Conservation (phyloP, 78 protist genomes). For the Tieghemostelium lacteum region DNA sequence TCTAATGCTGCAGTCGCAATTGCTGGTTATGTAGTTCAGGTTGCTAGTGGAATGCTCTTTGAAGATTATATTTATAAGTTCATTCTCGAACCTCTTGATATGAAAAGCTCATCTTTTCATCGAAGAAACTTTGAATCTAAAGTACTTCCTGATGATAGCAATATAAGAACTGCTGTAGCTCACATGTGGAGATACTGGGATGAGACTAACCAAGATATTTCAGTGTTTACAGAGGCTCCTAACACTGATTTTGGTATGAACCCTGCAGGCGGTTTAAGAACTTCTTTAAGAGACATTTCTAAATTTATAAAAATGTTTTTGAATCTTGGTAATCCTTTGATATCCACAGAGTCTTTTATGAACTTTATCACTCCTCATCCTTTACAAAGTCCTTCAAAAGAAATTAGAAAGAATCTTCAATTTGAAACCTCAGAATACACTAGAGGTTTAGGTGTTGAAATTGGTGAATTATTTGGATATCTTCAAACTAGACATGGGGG, state of each 20-base stretch:
- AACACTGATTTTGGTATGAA: slow-evolving; percentile 48
- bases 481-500: slow-evolving; percentile 52
- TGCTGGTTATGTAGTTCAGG: slow-evolving; percentile 52
- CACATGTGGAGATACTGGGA: slow-evolving; percentile 79
- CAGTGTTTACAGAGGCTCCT: slow-evolving; percentile 63
- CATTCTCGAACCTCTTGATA: slow-evolving; percentile 40
- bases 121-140: background rate
- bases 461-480: background rate
- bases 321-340: slow-evolving; percentile 22
- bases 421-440: background rate
- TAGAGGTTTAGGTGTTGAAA: slow-evolving; percentile 48
- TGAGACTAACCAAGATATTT: slow-evolving; percentile 9
- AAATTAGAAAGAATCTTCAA: background rate
- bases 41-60: slow-evolving; percentile 18
- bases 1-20: slow-evolving; percentile 70
- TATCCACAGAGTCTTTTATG: background rate
- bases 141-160: slow-evolving; percentile 2
- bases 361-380: slow-evolving; percentile 56
- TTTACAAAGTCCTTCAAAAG: background rate
- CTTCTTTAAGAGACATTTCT: slow-evolving; percentile 15
- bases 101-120: slow-evolving; percentile 34
- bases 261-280: slow-evolving; percentile 51
- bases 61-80: slow-evolving; percentile 45
- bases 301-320: slow-evolving; percentile 33
- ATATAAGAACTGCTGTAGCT: slow-evolving; percentile 17